Base-by-base conservation (phyloP, 495 filamentous ascomycete genomes). In the Daldinia vernicosa region DNA sequence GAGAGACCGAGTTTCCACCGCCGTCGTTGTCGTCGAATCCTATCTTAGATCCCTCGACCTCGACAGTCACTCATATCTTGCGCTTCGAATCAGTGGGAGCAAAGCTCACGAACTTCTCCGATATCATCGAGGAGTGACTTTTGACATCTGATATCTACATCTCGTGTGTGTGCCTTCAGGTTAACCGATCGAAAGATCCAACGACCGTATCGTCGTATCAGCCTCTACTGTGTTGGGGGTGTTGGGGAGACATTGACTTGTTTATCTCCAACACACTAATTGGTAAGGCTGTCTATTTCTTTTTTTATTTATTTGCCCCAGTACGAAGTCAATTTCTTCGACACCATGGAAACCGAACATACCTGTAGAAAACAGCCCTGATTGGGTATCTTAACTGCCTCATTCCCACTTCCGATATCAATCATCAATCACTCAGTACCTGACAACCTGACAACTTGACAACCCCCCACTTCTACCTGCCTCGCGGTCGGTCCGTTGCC, bases 181-280 rank as follows among this genome's bases (percentile, higher is more conserved):
- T 74, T 66, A 71, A 67, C 27, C 53, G 76, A 74, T 81, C 71
- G 79, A 78, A 74, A 81, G 63, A 80, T 80, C 75, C 72, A 71
- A 68, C 75, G 62, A 73, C 74, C 69, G 53, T 40, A 65, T 57
- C 74, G 70, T 75, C 66, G 54, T 79, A 78, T 78, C 80, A 83
- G 75, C 74, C 65, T 22, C 58, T 40, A 76, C 70, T 64, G 80
- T 79, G 79, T 82, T 89, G 93, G 94, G 92, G 94, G 80, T 79
- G 79, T 82, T 89, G 93, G 94, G 92, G 94, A 97, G 90, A 93
- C 94, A 97, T 98, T 98, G 81, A 89, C 75, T 98, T 97, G 94
- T 97, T 92, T 86, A 92, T 97, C 94, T 97, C 93, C 92, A 89
- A 84, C 67, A 69, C 59, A 37, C 39, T 84, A 84, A 79, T 86